Conservation (phyloP, 1,284 basidiomycete genomes). For the Moesziomyces globuligerus region DNA sequence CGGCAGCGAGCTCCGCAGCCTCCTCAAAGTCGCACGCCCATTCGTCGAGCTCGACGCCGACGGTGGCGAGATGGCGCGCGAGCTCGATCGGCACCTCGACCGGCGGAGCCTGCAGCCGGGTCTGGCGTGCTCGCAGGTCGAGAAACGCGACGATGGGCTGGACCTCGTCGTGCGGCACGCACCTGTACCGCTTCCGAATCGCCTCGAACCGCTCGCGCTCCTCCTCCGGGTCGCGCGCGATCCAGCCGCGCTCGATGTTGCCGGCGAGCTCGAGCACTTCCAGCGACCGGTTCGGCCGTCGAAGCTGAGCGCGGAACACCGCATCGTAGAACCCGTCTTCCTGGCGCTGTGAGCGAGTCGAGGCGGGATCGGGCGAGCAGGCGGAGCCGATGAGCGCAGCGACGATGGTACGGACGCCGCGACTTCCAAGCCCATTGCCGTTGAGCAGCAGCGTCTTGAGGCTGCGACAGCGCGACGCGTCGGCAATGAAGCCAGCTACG, state of each 20-base stretch:
- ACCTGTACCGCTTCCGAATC: slow-evolving; percentile 15
- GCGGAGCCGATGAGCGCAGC: slow-evolving; percentile 7
- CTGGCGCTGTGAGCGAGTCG: not conserved
- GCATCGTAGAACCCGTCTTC: slow-evolving; percentile 2
- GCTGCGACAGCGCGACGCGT: slow-evolving; percentile 23
- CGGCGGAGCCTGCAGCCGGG: not conserved
- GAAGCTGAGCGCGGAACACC: not conserved
- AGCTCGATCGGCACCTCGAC: slow-evolving; percentile 12
- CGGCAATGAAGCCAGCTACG: slow-evolving; percentile 18
- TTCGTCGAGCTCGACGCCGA: slow-evolving; percentile 16
- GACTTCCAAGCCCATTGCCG: slow-evolving; percentile 24
- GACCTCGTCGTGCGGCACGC: slow-evolving; percentile 9
- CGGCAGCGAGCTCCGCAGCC: slow-evolving; percentile 10
- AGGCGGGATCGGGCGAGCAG: too few relatives aligned
- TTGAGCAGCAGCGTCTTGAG: slow-evolving; percentile 13
- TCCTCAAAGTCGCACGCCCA: slow-evolving; percentile 32
- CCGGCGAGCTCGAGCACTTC: slow-evolving; percentile 1
- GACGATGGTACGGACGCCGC: slow-evolving; percentile 16
- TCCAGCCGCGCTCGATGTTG: slow-evolving; percentile 12
- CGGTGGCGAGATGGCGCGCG: slow-evolving; percentile 3
- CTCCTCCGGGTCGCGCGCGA: not conserved
- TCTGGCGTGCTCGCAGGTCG: slow-evolving; percentile 1
- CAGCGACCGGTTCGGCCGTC: slow-evolving; percentile 8
- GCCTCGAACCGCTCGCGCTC: slow-evolving; percentile 4
- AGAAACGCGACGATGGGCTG: slow-evolving; percentile 15